Percentiles rank a stretch among this genome's conserved stretches.
Evolutionary conservation across 768 basidiomycete genomes (phyloP).

Genomic region (Leccinum disarticulatum): DNA sequence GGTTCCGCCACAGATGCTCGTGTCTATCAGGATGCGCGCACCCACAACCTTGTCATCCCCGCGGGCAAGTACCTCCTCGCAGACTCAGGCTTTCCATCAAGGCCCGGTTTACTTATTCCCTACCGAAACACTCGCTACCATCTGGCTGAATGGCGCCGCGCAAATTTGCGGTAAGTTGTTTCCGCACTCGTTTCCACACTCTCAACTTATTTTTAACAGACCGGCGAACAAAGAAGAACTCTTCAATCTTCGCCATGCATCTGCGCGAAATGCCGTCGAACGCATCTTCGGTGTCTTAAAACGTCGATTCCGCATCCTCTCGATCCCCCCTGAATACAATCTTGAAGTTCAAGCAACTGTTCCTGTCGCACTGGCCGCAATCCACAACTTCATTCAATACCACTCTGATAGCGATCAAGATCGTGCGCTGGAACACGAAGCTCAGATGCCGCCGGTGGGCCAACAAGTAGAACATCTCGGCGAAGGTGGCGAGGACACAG

Average conservation of each 20-base stretch:
- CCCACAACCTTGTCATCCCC: background rate
- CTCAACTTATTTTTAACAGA: background rate
- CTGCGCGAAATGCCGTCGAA: background rate
- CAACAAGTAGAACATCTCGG: background rate
- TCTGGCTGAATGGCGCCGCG: background rate
- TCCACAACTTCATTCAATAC: background rate
- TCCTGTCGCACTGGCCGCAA: background rate
- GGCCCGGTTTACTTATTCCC: background rate
- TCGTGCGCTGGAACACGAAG: no score
- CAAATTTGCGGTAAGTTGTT: background rate
- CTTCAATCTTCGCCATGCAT: background rate
- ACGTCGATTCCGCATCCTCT: background rate
- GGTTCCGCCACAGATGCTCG: background rate
- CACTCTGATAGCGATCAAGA: no score
- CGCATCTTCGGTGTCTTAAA: background rate
- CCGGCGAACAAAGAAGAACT: background rate
- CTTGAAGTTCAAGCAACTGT: background rate
- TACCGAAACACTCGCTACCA: background rate
- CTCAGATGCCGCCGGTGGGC: no score
- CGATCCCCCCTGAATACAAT: background rate
- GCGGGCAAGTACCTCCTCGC: background rate
- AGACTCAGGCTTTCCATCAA: background rate
- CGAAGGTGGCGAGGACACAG: no score
- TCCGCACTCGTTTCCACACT: background rate
- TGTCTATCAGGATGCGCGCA: background rate